phyloP scores from a whole-genome alignment of 1,284 basidiomycete genomes.

The Malassezia slooffiae region DNA sequence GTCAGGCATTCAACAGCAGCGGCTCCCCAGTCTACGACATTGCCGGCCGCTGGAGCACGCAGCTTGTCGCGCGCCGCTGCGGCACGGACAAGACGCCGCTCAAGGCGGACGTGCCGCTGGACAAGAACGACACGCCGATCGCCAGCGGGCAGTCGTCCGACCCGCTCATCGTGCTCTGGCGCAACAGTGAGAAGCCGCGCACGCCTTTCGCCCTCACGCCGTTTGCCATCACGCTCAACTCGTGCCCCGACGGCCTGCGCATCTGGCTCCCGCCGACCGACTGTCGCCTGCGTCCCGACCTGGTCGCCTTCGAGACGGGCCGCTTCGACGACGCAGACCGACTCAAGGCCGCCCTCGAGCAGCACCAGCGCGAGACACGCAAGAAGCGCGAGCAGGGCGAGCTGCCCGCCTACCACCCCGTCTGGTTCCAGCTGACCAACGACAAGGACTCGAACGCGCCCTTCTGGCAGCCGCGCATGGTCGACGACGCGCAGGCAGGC shows the following conservation, averaged over 20 bases:
- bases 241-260: conserved; percentile 59
- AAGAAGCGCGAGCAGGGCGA: conserved; percentile 66
- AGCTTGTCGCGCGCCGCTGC: conserved; percentile 68
- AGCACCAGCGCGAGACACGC: conserved; percentile 70
- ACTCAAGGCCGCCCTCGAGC: conserved; percentile 76
- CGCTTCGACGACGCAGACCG: conserved; percentile 77
- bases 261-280: conserved; percentile 79
- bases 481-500: not conserved
- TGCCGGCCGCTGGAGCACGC: conserved; percentile 88
- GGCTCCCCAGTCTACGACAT: conserved; percentile 73
- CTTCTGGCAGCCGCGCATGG: conserved; percentile 28
- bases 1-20: conserved; percentile 61
- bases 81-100: conserved; percentile 59
- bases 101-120: conserved; percentile 57
- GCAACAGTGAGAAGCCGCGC: conserved; percentile 63
- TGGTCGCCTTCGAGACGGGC: conserved; percentile 88
- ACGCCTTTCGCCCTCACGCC: conserved; percentile 66
- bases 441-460: conserved; percentile 35
- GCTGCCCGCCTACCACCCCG: conserved; percentile 62
- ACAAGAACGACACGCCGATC: conserved; percentile 33
- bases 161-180: conserved; percentile 70
- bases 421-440: conserved; percentile 48
- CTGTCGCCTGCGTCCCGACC: conserved; percentile 83
- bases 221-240: conserved; percentile 85
- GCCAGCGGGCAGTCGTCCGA: conserved; percentile 48